Evolutionary conservation across 2,329 filamentous ascomycete species (phyloP).

Genomic region (Ampelomyces quisqualis): DNA sequence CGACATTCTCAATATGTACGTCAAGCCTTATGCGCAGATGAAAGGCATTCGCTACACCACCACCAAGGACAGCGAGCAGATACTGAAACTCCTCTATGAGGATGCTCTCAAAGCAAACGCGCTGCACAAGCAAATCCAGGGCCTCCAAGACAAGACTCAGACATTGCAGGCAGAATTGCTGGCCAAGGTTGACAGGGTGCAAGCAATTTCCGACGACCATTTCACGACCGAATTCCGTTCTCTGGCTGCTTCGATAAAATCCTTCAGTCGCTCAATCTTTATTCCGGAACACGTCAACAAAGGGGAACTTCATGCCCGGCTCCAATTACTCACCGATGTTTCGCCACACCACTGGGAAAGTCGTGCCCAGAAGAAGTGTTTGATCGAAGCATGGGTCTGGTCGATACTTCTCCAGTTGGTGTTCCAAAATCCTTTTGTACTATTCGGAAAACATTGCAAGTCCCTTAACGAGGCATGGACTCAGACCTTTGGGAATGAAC

Average conservation of each 20-base stretch:
- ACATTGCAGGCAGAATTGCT: slow-evolving; percentile 20
- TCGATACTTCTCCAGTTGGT: slow-evolving; percentile 9
- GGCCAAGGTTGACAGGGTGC: slow-evolving; percentile 13
- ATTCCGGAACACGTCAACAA: background rate
- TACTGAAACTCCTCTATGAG: background rate
- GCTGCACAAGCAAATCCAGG: slow-evolving; percentile 5
- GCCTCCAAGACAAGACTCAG: slow-evolving; percentile 9
- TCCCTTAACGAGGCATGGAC: background rate
- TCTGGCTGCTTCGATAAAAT: slow-evolving; percentile 15
- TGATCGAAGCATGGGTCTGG: slow-evolving; percentile 21
- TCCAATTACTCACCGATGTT: background rate
- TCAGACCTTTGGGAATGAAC: slow-evolving; percentile 2
- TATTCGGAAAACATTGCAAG: background rate
- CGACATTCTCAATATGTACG: background rate
- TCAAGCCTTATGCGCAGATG: background rate
- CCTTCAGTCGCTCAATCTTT: slow-evolving; percentile 14
- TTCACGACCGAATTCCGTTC: slow-evolving; percentile 15
- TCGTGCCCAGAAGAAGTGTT: slow-evolving; percentile 8
- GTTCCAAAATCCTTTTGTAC: slow-evolving; percentile 9
- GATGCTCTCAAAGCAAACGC: background rate
- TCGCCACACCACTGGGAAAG: slow-evolving; percentile 9
- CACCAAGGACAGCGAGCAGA: background rate
- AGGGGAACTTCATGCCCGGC: too few species aligned
- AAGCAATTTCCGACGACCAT: slow-evolving; percentile 14
- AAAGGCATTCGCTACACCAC: background rate